phyloP scores from a whole-genome alignment of 805 yeast species.

The Candida chilensis region DNA sequence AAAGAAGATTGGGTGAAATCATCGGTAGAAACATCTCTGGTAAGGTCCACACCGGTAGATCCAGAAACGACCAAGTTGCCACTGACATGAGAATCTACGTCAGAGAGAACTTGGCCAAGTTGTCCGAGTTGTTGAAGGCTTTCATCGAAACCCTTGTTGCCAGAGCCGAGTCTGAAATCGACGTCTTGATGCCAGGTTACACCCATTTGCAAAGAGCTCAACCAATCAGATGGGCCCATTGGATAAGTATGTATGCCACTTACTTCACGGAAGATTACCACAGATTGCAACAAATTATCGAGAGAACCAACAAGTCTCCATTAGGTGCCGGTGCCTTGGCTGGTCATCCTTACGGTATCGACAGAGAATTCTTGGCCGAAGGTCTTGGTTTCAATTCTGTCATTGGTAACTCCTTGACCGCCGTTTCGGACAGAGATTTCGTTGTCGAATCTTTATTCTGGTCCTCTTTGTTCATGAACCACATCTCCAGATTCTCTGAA shows the following conservation, averaged over 20 bases:
- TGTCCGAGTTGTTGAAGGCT: conserved; percentile 44
- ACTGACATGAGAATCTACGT: conserved; percentile 97
- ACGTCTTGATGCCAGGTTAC: conserved; percentile 96
- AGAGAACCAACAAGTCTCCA: conserved; percentile 82
- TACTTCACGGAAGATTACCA: conserved; percentile 87
- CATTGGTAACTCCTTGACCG: conserved; percentile 94
- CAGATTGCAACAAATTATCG: conserved; percentile 72
- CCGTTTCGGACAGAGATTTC: conserved; percentile 96
- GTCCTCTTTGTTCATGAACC: conserved; percentile 93
- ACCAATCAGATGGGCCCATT: conserved; percentile 99
- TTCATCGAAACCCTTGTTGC: conserved; percentile 59
- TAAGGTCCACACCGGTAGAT: conserved; percentile 98
- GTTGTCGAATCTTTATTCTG: conserved; percentile 94
- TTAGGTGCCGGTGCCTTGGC: conserved; percentile 97
- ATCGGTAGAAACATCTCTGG: conserved; percentile 94
- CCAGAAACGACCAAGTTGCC: conserved; percentile 97
- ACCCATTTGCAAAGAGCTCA: conserved; percentile 98
- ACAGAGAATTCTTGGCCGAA: conserved; percentile 79
- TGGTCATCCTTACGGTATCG: conserved; percentile 99
- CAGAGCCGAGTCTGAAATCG: conserved; percentile 83
- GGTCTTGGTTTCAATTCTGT: conserved; percentile 76
- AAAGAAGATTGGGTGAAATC: conserved; percentile 92
- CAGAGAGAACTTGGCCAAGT: conserved; percentile 63
- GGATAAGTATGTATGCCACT: conserved; percentile 92
- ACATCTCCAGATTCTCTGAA: conserved; percentile 88